Conservation (phyloP, 1,284 basidiomycete genomes). For the Apiotrichum gracile region DNA sequence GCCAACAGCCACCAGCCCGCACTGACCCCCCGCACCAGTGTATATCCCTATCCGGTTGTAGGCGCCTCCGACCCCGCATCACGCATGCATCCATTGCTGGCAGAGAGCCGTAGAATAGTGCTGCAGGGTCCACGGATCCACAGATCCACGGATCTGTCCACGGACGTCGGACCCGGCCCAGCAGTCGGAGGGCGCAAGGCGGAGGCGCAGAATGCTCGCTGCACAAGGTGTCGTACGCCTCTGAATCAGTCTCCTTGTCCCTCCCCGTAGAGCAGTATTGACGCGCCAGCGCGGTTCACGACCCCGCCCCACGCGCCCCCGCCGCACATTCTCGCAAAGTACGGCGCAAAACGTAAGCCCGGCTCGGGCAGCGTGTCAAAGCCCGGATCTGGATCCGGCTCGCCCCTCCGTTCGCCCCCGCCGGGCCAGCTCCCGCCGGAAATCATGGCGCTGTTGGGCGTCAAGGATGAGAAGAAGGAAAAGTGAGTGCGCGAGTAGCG, state of each 20-base stretch:
- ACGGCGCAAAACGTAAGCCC: neutral
- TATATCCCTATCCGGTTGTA: constrained; percentile 13
- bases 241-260: neutral
- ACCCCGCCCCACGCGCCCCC: constrained; percentile 16
- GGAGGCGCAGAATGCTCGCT: neutral
- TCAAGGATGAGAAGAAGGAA: constrained; percentile 18
- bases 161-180: too few relatives aligned
- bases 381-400: neutral
- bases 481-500: too few relatives aligned
- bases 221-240: neutral
- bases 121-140: too few relatives aligned
- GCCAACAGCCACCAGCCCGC: too few relatives aligned
- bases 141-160: neutral
- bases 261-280: constrained; percentile 6
- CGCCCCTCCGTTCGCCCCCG: neutral
- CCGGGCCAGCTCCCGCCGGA: constrained; percentile 31
- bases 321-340: constrained; percentile 13
- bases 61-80: constrained; percentile 6
- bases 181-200: neutral
- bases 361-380: neutral
- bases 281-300: constrained; percentile 17
- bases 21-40: too few relatives aligned
- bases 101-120: too few relatives aligned
- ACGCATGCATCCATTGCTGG: constrained; percentile 15
- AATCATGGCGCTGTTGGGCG: constrained; percentile 39